Evolutionary conservation across 2,329 filamentous ascomycete species (phyloP).

Genomic region (Pezizomycotina sp.): DNA sequence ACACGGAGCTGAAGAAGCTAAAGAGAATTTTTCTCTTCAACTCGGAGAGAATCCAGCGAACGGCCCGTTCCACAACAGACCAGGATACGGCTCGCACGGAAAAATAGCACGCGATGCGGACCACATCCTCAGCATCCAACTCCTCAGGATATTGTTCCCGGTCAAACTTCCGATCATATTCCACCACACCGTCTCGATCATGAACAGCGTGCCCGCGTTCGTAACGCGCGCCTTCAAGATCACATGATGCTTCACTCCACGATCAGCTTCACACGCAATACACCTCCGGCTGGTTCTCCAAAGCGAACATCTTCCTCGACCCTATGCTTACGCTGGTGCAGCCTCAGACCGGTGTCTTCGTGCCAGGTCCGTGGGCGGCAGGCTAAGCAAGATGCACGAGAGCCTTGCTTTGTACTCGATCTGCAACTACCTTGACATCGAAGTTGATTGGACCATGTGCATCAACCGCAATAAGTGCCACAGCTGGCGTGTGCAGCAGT

Average conservation of each 20-base stretch:
- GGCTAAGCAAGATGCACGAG: slow-evolving; percentile 9
- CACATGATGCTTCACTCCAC: too few relatives aligned
- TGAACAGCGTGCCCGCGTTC: slow-evolving; percentile 4
- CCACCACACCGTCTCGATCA: slow-evolving; percentile 4
- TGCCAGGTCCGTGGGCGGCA: slow-evolving; percentile 12
- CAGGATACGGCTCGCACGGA: slow-evolving; percentile 15
- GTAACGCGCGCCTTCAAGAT: too few relatives aligned
- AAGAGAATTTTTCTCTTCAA: slow-evolving; percentile 6
- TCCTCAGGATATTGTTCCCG: slow-evolving; percentile 11
- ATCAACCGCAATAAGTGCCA: too few relatives aligned
- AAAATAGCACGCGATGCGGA: slow-evolving; percentile 11
- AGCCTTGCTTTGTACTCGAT: slow-evolving; percentile 9
- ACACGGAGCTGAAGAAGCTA: background rate
- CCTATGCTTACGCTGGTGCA: background rate
- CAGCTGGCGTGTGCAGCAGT: slow-evolving; percentile 4
- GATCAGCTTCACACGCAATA: too few relatives aligned
- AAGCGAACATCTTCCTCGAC: slow-evolving; percentile 7
- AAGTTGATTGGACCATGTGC: slow-evolving; percentile 9
- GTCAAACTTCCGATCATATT: background rate
- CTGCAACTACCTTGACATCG: slow-evolving; percentile 1
- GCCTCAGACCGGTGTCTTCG: background rate
- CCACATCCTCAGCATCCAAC: slow-evolving; percentile 15
- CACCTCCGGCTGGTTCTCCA: slow-evolving; percentile 9
- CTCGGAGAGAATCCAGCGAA: slow-evolving; percentile 10
- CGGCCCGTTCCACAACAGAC: slow-evolving; percentile 16